Base-by-base conservation (phyloP, 305 asterid genomes). In the Fraxinus dipetala region DNA sequence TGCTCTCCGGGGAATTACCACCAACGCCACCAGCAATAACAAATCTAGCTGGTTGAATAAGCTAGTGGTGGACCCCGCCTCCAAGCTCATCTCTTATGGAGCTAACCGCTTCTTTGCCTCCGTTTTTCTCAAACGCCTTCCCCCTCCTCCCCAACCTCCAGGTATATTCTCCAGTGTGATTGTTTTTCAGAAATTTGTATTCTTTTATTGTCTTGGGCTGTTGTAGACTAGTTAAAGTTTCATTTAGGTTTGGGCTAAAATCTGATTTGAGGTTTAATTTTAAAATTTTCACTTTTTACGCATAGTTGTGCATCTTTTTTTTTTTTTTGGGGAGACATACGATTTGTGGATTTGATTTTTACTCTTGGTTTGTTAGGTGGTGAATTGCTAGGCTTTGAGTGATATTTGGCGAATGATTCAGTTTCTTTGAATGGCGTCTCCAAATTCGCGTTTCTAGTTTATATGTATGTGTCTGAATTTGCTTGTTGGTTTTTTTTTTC, bases 41-140 rank as follows among this genome's bases (percentile, higher is more conserved):
- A 85, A 82, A 87, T 85, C 89, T 82, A 84, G 93, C 85, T 92
- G 93, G 93, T 85, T 92, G 40, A 90, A 90, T 76, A 94, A 92
- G 88, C 89, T 91, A 72, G 89, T 94, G 65, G 91, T 93, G 61
- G 96, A 89, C 74, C 97, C 95, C 22, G 97, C 97, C 79, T 89
- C 93, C 36, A 93, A 89, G 84, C 91, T 93, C 76, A 86, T 92
- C 9, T 78, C 93, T 26, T 87, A 85, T 13, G 92, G 95, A 11
- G 94, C 95, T 78, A 89, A 82, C 56, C 90, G 92, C 63, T 90
- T 93, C 56, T 85, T 92, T 77, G 85, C 90, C 54, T 87, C 96
- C 24, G 78, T 90, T 65, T 82, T 86, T 31, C 91, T 86, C 80
- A 89, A 89, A 72, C 88, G 94, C 63, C 91, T 95, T 11, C 87